Evolutionary conservation across 768 basidiomycete genomes (phyloP).

Genomic region (Inosperma sp.): DNA sequence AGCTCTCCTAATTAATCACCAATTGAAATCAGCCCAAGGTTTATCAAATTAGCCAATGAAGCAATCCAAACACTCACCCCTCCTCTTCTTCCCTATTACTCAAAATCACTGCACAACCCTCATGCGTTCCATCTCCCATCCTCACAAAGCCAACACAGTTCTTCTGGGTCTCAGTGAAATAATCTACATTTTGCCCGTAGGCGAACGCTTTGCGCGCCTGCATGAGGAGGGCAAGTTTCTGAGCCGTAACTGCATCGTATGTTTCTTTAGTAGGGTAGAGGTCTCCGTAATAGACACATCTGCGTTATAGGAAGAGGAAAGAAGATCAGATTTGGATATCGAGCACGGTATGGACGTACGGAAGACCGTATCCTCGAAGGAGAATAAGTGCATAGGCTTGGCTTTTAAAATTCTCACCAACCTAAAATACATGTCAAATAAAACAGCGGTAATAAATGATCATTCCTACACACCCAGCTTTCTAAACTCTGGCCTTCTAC

Average conservation of each 20-base stretch:
- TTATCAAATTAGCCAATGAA: not conserved
- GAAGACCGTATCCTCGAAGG: slow-evolving; percentile 63
- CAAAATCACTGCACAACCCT: slow-evolving; percentile 67
- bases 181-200: slow-evolving; percentile 61
- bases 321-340: not conserved
- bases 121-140: slow-evolving; percentile 47
- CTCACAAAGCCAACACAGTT: slow-evolving; percentile 79
- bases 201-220: slow-evolving; percentile 60
- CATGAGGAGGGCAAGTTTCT: slow-evolving; percentile 52
- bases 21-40: not conserved
- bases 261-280: slow-evolving; percentile 69
- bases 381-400: slow-evolving; percentile 82
- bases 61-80: slow-evolving; percentile 25
- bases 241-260: slow-evolving; percentile 50
- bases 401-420: slow-evolving; percentile 64
- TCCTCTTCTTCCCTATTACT: slow-evolving; percentile 52
- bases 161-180: slow-evolving; percentile 38
- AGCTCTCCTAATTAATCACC: not conserved
- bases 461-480: slow-evolving; percentile 61
- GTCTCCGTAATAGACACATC: slow-evolving; percentile 88
- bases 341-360: slow-evolving; percentile 44
- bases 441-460: not conserved
- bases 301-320: slow-evolving; percentile 23
- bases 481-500: slow-evolving; percentile 68
- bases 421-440: slow-evolving; percentile 37